phyloP scores from a whole-genome alignment of 208 protist species.

The Leishmania aethiopica region DNA sequence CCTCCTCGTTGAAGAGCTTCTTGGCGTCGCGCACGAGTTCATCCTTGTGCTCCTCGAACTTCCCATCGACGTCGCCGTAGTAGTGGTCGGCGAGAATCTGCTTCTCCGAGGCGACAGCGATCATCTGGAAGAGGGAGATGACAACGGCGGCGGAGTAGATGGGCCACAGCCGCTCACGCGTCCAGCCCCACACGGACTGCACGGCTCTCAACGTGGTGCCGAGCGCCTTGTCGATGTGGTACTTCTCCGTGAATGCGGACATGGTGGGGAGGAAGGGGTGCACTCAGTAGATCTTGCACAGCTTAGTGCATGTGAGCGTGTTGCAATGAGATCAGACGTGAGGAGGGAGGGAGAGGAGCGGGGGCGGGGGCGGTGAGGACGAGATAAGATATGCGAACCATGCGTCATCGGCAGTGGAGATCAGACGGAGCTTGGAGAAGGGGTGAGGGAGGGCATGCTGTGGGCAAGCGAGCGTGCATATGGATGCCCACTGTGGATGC shows the following conservation, averaged over 20 bases:
- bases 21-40: conserved; percentile 54
- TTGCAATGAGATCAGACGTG: neutral
- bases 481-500: neutral
- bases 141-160: conserved; percentile 78
- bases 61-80: conserved; percentile 47
- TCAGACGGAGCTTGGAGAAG: neutral
- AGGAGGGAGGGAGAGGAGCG: neutral
- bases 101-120: conserved; percentile 79
- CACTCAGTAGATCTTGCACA: neutral
- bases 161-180: conserved; percentile 75
- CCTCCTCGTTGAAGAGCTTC: conserved; percentile 86
- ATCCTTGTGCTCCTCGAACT: conserved; percentile 37
- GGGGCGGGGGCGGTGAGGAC: neutral
- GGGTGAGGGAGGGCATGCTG: neutral
- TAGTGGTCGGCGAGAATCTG: conserved; percentile 87
- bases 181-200: conserved; percentile 51
- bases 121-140: conserved; percentile 77
- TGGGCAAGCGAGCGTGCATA: neutral
- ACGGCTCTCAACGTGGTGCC: conserved; percentile 23
- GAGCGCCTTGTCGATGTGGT: conserved; percentile 38
- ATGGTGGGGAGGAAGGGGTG: conserved; percentile 21
- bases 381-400: neutral
- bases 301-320: neutral
- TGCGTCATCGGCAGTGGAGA: neutral
- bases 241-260: conserved; percentile 55